Evolutionary conservation across 2,329 filamentous ascomycete genomes (phyloP).

Genomic region (Colletotrichum sublineola): DNA sequence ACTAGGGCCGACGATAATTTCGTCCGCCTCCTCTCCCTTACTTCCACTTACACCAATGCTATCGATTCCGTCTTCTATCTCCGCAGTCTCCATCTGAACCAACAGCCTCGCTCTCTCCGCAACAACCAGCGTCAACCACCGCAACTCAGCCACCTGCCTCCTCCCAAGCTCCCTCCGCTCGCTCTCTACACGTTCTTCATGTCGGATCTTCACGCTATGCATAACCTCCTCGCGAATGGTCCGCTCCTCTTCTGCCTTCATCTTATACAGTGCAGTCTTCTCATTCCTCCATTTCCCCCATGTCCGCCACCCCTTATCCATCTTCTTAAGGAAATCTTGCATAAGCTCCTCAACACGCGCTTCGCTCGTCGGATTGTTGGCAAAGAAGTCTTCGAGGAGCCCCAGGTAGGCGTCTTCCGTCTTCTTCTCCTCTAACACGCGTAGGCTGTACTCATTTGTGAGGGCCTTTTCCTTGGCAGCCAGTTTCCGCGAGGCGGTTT

Average conservation of each 20-base stretch:
- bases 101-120: conserved; percentile 60
- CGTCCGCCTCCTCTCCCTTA: not conserved
- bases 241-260: conserved; percentile 55
- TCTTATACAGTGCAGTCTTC: conserved; percentile 55
- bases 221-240: conserved; percentile 58
- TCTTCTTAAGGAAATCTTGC: conserved; percentile 52
- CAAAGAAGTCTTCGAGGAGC: conserved; percentile 54
- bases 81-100: conserved; percentile 55
- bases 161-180: conserved; percentile 50
- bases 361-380: conserved; percentile 47
- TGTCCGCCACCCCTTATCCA: conserved; percentile 57
- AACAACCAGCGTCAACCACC: conserved; percentile 61
- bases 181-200: conserved; percentile 47
- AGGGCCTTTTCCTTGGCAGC: conserved; percentile 52
- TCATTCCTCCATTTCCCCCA: conserved; percentile 58
- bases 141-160: conserved; percentile 58
- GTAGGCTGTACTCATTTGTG: conserved; percentile 56
- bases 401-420: conserved; percentile 60
- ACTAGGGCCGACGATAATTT: not conserved
- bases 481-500: conserved; percentile 48
- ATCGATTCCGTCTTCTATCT: conserved; percentile 54
- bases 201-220: conserved; percentile 53
- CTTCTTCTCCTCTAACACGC: conserved; percentile 56
- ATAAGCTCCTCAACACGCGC: conserved; percentile 51
- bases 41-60: not conserved